Evolutionary conservation across 2,329 filamentous ascomycete species (phyloP).

Genomic region (Rhynchosporium secalis): DNA sequence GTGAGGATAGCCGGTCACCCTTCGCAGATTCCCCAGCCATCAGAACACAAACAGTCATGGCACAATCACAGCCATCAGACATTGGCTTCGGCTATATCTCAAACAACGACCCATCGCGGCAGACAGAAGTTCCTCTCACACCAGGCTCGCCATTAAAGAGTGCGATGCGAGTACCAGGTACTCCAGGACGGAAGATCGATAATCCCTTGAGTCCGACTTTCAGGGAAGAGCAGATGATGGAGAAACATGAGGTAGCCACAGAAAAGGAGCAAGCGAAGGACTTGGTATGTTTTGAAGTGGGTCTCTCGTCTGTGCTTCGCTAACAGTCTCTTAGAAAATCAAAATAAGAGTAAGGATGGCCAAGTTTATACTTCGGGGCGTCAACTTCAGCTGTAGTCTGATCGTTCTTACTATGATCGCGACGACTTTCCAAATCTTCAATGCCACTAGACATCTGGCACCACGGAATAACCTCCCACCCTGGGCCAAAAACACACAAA

Average conservation of each 20-base stretch:
- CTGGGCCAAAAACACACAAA: constrained; percentile 77
- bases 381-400: constrained; percentile 95
- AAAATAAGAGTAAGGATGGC: constrained; percentile 89
- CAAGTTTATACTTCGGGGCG: constrained; percentile 90
- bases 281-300: constrained; percentile 60
- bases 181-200: constrained; percentile 67
- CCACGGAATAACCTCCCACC: constrained; percentile 77
- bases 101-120: constrained; percentile 53
- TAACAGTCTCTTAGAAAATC: constrained; percentile 69
- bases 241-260: constrained; percentile 78
- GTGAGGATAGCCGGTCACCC: constrained; percentile 48
- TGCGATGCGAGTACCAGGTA: constrained; percentile 84
- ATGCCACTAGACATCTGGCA: constrained; percentile 75
- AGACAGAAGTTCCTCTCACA: constrained; percentile 63
- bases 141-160: constrained; percentile 84
- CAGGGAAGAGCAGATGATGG: constrained; percentile 79
- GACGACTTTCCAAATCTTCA: constrained; percentile 89
- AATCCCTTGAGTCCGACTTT: constrained; percentile 92
- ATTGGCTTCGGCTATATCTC: constrained; percentile 90
- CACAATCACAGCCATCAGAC: constrained; percentile 75
- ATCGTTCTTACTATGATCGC: constrained; percentile 91
- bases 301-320: constrained; percentile 20
- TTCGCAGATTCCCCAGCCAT: constrained; percentile 61
- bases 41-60: constrained; percentile 49
- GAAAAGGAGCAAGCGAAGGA: constrained; percentile 88